These are phyloP conservation scores for Logfia minima DNA, from an alignment of 129 eudicot genomes.

Conservation along the genomic window DNA sequence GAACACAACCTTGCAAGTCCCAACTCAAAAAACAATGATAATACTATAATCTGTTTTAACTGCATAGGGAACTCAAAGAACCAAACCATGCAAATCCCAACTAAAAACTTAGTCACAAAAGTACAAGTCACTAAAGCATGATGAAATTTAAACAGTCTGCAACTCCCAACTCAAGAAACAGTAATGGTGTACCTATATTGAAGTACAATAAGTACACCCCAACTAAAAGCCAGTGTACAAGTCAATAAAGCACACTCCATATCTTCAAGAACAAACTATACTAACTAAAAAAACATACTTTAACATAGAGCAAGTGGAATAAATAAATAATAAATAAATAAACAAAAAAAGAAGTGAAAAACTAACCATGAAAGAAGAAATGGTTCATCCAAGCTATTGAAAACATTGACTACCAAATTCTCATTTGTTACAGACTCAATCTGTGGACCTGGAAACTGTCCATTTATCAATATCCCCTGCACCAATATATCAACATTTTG, in stretches of 20 bases:
- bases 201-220: not conserved
- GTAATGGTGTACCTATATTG: not conserved
- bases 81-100: not conserved
- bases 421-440: constrained; percentile 62
- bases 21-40: not conserved
- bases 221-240: not conserved
- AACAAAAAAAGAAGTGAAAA: not conserved
- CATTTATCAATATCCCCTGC: constrained; percentile 71
- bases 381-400: constrained; percentile 57
- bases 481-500: no score
- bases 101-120: not conserved
- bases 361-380: constrained; percentile 60
- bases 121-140: constrained; percentile 16
- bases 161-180: not conserved
- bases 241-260: constrained; percentile 16
- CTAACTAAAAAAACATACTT: not conserved
- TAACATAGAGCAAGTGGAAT: not conserved
- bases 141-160: not conserved
- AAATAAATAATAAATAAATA: no score
- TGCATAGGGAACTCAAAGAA: not conserved
- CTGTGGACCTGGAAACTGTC: constrained; percentile 66
- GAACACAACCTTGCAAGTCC: constrained; percentile 9
- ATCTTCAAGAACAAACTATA: not conserved
- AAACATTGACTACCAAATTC: constrained; percentile 53
- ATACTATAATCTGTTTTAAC: not conserved